A percentile compares a stretch with the other conserved stretches of the same genome.
phyloP scores from a whole-genome alignment of 2,329 filamentous ascomycete genomes.

The Cladobotryum mycophilum region DNA sequence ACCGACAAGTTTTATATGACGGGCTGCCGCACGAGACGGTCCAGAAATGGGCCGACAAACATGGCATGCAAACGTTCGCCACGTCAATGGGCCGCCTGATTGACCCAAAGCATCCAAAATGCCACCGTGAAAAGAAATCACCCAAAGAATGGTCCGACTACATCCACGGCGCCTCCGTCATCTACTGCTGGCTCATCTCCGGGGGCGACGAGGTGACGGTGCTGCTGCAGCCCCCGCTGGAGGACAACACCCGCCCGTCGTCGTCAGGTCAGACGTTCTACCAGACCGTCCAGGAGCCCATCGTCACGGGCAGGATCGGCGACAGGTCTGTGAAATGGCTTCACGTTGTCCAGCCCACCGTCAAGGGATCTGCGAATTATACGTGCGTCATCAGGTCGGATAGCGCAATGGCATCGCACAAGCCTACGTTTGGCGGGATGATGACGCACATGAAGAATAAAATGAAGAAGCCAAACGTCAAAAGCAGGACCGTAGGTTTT shows the following conservation, averaged over 20 bases:
- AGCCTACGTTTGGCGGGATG: no score
- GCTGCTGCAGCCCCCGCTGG: slow-evolving; percentile 14
- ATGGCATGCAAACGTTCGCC: slow-evolving; percentile 14
- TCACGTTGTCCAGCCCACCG: slow-evolving; percentile 2
- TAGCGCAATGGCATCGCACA: no score
- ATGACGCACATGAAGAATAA: no score
- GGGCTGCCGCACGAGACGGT: slow-evolving; percentile 11
- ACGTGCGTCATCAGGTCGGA: background rate
- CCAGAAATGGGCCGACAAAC: slow-evolving; percentile 14
- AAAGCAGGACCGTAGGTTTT: no score
- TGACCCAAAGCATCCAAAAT: background rate
- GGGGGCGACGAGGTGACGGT: slow-evolving; percentile 12
- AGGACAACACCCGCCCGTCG: slow-evolving; percentile 11
- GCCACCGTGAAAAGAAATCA: background rate
- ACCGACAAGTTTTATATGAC: slow-evolving; percentile 16
- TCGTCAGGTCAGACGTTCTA: slow-evolving; percentile 8
- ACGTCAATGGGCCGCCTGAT: slow-evolving; percentile 15
- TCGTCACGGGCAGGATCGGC: slow-evolving; percentile 12
- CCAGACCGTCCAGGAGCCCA: slow-evolving; percentile 15
- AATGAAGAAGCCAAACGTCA: no score
- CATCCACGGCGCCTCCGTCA: slow-evolving; percentile 16
- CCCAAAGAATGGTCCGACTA: slow-evolving; percentile 2
- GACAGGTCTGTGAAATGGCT: slow-evolving; percentile 8
- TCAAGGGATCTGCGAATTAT: slow-evolving; percentile 4
- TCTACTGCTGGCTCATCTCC: slow-evolving; percentile 15